Percentiles rank a stretch among this genome's conserved stretches.
These are phyloP conservation scores for Candolleomyces eurysporus DNA, from an alignment of 768 basidiomycete genomes.

Conservation along the genomic window DNA sequence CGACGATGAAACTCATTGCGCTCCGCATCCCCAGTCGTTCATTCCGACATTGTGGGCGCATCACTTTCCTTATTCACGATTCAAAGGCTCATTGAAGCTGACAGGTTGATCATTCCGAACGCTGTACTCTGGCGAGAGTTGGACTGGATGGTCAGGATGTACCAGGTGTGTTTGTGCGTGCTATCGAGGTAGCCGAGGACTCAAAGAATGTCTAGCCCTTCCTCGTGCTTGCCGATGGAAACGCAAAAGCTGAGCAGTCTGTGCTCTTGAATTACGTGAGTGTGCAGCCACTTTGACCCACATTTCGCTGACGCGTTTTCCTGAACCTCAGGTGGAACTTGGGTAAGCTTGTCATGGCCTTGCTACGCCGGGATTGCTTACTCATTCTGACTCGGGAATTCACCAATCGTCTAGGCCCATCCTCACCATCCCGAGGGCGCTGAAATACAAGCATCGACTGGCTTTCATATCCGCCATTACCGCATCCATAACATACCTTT, in stretches of 20 bases:
- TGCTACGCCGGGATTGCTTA: too few relatives aligned
- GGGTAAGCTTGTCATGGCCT: slow-evolving; percentile 29
- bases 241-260: slow-evolving; percentile 53
- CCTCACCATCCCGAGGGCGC: slow-evolving; percentile 40
- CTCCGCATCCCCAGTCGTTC: slow-evolving; percentile 44
- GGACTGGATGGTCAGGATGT: slow-evolving; percentile 55
- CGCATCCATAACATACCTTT: slow-evolving; percentile 41
- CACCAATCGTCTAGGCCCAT: slow-evolving; percentile 34
- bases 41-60: slow-evolving; percentile 48
- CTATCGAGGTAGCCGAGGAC: not conserved
- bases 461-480: slow-evolving; percentile 52
- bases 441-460: slow-evolving; percentile 52
- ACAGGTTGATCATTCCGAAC: slow-evolving; percentile 47
- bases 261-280: slow-evolving; percentile 68
- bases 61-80: not conserved
- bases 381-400: too few relatives aligned
- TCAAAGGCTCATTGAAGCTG: not conserved
- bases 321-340: slow-evolving; percentile 33
- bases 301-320: not conserved
- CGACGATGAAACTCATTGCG: not conserved
- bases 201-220: slow-evolving; percentile 49
- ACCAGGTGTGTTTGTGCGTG: slow-evolving; percentile 45
- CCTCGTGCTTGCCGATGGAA: slow-evolving; percentile 51
- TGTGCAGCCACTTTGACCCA: not conserved
- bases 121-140: slow-evolving; percentile 47